These are phyloP conservation scores for Tylopilus intermedius DNA, from an alignment of 768 basidiomycete genomes.

Conservation along the genomic window DNA sequence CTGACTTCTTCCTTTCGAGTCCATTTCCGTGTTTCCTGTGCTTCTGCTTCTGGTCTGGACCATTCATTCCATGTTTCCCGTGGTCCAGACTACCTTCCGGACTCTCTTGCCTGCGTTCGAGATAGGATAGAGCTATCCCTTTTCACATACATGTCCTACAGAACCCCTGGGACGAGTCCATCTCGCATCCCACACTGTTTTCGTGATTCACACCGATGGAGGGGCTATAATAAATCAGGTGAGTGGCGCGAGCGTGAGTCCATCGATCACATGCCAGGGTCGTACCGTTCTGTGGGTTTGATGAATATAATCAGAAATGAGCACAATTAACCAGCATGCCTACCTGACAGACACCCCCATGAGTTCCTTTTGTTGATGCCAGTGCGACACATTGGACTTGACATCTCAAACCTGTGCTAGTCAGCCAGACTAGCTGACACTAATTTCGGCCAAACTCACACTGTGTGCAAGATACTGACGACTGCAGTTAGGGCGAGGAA, in stretches of 20 bases:
- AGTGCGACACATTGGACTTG: constrained; percentile 91
- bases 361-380: constrained; percentile 92
- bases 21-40: too few relatives aligned
- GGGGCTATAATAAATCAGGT: constrained; percentile 8
- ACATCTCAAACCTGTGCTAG: constrained; percentile 79
- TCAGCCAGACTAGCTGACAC: constrained; percentile 10
- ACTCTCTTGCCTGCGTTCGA: too few relatives aligned
- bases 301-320: constrained; percentile 17
- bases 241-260: constrained; percentile 11
- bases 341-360: constrained; percentile 92
- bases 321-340: constrained; percentile 20
- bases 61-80: too few relatives aligned
- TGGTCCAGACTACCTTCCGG: too few relatives aligned
- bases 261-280: constrained; percentile 12
- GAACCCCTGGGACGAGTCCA: too few relatives aligned
- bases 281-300: constrained; percentile 48
- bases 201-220: too few relatives aligned
- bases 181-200: too few relatives aligned
- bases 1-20: too few relatives aligned
- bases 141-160: too few relatives aligned
- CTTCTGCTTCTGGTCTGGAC: too few relatives aligned
- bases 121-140: too few relatives aligned
- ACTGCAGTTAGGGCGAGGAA: constrained; percentile 78
- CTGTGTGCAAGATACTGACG: constrained; percentile 82
- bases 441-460: constrained; percentile 47